Evolutionary conservation across 306 rosid species (phyloP).

Genomic region (Vigna hirtella): DNA sequence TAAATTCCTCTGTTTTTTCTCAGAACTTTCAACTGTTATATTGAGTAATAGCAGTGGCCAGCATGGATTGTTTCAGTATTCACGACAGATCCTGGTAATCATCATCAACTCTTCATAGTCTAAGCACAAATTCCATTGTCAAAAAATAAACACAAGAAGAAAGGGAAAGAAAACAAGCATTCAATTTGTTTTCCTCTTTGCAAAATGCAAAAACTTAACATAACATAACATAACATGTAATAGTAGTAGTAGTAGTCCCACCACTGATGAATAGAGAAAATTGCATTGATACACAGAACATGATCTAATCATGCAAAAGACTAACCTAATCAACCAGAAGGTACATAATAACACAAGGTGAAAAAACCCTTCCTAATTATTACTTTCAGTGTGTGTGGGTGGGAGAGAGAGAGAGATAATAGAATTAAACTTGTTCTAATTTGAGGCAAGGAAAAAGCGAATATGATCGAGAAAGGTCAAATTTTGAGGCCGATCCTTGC

Average conservation of each 20-base stretch:
- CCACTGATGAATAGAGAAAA: background rate
- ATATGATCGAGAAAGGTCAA: constrained; percentile 80
- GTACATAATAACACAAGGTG: background rate
- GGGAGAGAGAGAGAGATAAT: background rate
- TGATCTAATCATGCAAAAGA: background rate
- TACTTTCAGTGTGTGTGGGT: background rate
- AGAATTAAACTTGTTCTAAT: background rate
- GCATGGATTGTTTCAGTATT: background rate
- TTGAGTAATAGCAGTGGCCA: background rate
- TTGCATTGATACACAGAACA: background rate
- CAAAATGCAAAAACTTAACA: background rate
- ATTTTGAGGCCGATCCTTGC: constrained; percentile 79
- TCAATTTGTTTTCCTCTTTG: background rate
- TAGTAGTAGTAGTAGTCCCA: background rate
- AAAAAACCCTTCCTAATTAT: background rate
- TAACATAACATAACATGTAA: background rate
- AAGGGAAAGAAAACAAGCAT: background rate
- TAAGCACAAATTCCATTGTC: background rate
- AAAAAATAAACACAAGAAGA: background rate
- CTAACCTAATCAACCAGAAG: background rate
- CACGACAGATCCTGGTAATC: background rate
- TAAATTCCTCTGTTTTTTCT: background rate
- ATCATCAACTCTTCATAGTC: background rate
- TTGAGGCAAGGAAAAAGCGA: constrained; percentile 55
- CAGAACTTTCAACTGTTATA: background rate